Base-by-base conservation (phyloP, 805 yeast genomes). In the Pichia membranifaciens region DNA sequence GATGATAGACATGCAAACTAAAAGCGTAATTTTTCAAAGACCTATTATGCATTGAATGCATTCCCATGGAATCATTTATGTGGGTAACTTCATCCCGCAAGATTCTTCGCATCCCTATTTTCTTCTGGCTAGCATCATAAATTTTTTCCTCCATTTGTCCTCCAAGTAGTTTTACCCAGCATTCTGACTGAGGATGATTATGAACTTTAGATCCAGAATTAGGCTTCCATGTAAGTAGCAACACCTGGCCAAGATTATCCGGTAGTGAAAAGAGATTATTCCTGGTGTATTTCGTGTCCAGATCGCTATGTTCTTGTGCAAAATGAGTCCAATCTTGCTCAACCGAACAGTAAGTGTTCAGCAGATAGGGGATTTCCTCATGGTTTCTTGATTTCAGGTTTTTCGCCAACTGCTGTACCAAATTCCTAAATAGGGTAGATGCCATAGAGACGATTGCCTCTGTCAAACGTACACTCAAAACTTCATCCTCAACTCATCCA, bases 261-360 rank as follows among this genome's bases (percentile, higher is more conserved):
- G 86, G 85, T 54, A 87, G 74, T 57, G 84, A 80, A 33, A 75
- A 78, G 25, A 91, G 76, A 2, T 96, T 96, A 59, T 85, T 87
- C 48, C 89, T 63, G 20, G 81, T 74, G 58, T 82, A 83, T n/a
- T 20, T 31, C 15, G 15, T 20, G 12, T 13, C 10, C 16, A 5
- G 6, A 42, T 42, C 39, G 15, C 7, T 5, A 18, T 37, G 17
- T 38, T 38, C 18, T 13, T 23, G 7, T 5, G 41, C 22, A 13
- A 22, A 38, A 4, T 10, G n/a, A 23, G 16, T 20, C 41, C 41
- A 38, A 38, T 39, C 43, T 5, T 13, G 31, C 17, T 3, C 17
- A 7, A 4, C 3, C 15, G 43, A 39, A 25, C 28, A 4, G 18
- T 39, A 39, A n/a, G 21, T n/a, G 8, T 4, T n/a, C 31, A 28